Evolutionary conservation across 2,329 filamentous ascomycete species (phyloP).

Genomic region (Lojkania enalia): DNA sequence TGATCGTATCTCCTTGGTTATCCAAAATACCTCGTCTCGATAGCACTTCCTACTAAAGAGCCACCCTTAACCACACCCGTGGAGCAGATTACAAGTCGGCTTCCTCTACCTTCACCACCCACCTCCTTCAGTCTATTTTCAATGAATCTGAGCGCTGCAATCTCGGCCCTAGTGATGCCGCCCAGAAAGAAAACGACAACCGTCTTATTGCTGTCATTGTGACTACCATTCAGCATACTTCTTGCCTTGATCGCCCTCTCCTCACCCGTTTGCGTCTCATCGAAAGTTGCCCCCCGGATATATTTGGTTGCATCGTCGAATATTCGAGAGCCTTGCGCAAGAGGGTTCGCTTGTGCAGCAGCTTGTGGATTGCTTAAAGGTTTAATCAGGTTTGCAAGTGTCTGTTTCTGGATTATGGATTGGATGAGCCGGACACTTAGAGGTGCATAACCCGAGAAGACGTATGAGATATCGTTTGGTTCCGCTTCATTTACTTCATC

Average conservation of each 20-base stretch:
- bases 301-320: slow-evolving; percentile 93
- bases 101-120: slow-evolving; percentile 64
- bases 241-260: slow-evolving; percentile 89
- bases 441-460: slow-evolving; percentile 95
- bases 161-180: slow-evolving; percentile 95
- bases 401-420: slow-evolving; percentile 87
- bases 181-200: slow-evolving; percentile 96
- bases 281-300: slow-evolving; percentile 85
- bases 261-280: slow-evolving; percentile 87
- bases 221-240: slow-evolving; percentile 74
- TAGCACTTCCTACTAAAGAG: slow-evolving; percentile 81
- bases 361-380: slow-evolving; percentile 45
- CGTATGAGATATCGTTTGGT: slow-evolving; percentile 94
- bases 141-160: slow-evolving; percentile 90
- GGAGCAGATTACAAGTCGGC: slow-evolving; percentile 88
- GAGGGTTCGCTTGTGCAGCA: slow-evolving; percentile 54
- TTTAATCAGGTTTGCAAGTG: slow-evolving; percentile 65
- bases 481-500: slow-evolving; percentile 96
- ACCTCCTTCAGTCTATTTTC: slow-evolving; percentile 73
- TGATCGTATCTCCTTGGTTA: no score
- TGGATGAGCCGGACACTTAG: slow-evolving; percentile 90
- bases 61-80: slow-evolving; percentile 91
- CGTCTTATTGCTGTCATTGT: slow-evolving; percentile 64
- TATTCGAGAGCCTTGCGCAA: slow-evolving; percentile 82
- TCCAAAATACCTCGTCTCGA: slow-evolving; percentile 63